Evolutionary conservation across 768 basidiomycete species (phyloP).

Genomic region (Pilatotrama ljubarskyi): DNA sequence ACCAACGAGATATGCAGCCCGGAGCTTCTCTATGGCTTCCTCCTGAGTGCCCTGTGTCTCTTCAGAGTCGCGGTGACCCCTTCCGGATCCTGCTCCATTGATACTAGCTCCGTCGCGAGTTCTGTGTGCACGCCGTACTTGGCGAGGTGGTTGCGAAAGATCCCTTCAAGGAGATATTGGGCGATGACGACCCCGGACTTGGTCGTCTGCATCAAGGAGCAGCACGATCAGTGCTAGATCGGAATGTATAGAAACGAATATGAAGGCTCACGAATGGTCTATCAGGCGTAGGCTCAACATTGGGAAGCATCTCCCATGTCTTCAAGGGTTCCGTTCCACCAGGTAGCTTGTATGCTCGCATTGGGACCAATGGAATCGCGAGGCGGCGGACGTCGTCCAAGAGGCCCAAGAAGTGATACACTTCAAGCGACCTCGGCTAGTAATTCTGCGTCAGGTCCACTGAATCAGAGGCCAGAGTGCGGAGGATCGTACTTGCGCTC

Average conservation of each 20-base stretch:
- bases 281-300: conserved; percentile 8
- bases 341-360: conserved; percentile 23
- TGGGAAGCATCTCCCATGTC: conserved; percentile 7
- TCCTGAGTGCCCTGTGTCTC: conserved; percentile 23
- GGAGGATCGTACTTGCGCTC: conserved; percentile 25
- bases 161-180: conserved; percentile 28
- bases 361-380: background rate
- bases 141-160: conserved; percentile 34
- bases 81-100: conserved; percentile 36
- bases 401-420: conserved; percentile 23
- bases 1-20: conserved; percentile 40
- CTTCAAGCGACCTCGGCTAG: conserved; percentile 26
- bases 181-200: conserved; percentile 4
- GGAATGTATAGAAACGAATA: too few species aligned
- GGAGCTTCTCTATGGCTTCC: conserved; percentile 31
- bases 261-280: conserved; percentile 22
- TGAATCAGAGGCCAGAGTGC: background rate
- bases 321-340: conserved; percentile 15
- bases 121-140: conserved; percentile 35
- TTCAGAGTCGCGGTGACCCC: conserved; percentile 32
- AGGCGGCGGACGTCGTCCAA: conserved; percentile 15
- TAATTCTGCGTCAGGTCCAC: background rate
- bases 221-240: too few species aligned
- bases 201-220: background rate
- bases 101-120: conserved; percentile 35